These are phyloP conservation scores for Lachnellula hyalina DNA, from an alignment of 2,329 filamentous ascomycete species.

Conservation along the genomic window DNA sequence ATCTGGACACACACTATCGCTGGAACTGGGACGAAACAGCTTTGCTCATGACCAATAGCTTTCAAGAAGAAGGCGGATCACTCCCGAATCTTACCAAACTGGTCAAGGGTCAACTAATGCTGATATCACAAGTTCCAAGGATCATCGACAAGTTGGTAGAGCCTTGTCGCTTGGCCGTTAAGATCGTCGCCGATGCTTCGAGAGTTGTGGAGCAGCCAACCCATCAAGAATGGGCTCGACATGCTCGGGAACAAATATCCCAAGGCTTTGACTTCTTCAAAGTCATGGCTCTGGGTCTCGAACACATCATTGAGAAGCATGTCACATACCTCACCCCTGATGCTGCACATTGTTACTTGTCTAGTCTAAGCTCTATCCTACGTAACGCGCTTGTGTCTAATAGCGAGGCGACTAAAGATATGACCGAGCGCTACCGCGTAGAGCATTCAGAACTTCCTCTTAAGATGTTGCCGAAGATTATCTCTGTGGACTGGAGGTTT, in stretches of 20 bases:
- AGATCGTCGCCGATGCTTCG: slow-evolving; percentile 18
- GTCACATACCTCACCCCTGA: slow-evolving; percentile 47
- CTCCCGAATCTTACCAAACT: slow-evolving; percentile 40
- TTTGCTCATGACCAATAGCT: slow-evolving; percentile 16
- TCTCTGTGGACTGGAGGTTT: slow-evolving; percentile 65
- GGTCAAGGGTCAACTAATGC: slow-evolving; percentile 35
- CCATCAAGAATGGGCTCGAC: slow-evolving; percentile 21
- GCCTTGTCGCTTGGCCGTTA: slow-evolving; percentile 23
- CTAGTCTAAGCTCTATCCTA: slow-evolving; percentile 41
- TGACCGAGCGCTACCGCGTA: slow-evolving; percentile 26
- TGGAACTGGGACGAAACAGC: slow-evolving; percentile 31
- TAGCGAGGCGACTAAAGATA: slow-evolving; percentile 11
- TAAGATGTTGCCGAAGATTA: slow-evolving; percentile 41
- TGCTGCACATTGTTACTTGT: slow-evolving; percentile 36
- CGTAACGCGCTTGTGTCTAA: slow-evolving; percentile 34
- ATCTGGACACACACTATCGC: slow-evolving; percentile 37
- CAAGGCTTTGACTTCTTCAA: slow-evolving; percentile 41
- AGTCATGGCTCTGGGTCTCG: slow-evolving; percentile 39
- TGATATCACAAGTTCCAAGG: slow-evolving; percentile 43
- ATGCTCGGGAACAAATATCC: slow-evolving; percentile 33
- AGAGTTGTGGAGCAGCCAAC: slow-evolving; percentile 11
- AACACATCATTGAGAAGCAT: slow-evolving; percentile 48
- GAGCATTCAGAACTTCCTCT: slow-evolving; percentile 29
- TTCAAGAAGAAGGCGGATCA: slow-evolving; percentile 36
- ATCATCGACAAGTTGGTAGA: slow-evolving; percentile 32